phyloP scores from a whole-genome alignment of 2,329 filamentous ascomycete genomes.

The Xylariaceae sp. region DNA sequence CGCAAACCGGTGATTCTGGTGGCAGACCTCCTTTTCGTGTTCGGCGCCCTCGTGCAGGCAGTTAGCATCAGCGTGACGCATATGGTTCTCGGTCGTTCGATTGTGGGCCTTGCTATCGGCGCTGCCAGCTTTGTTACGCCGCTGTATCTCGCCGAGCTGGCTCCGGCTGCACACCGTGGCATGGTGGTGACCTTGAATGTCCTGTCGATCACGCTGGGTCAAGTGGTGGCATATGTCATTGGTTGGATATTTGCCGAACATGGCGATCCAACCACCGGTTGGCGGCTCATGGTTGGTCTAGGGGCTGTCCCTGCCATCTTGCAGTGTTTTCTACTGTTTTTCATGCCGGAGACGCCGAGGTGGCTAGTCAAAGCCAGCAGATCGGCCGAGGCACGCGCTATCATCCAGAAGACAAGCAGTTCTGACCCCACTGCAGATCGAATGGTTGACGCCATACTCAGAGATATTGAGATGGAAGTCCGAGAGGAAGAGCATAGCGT shows the following conservation, averaged over 20 bases:
- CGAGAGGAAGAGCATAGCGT: constrained; percentile 59
- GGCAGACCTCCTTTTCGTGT: constrained; percentile 62
- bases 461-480: constrained; percentile 68
- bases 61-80: constrained; percentile 48
- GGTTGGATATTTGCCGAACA: constrained; percentile 68
- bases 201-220: constrained; percentile 79
- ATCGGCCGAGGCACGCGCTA: constrained; percentile 54
- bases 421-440: constrained; percentile 39
- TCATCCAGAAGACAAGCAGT: constrained; percentile 55
- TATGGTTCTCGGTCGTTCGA: constrained; percentile 63
- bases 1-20: constrained; percentile 58
- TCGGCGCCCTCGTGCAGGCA: constrained; percentile 63
- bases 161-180: constrained; percentile 70
- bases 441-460: constrained; percentile 56
- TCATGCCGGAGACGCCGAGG: constrained; percentile 83
- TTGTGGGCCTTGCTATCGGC: constrained; percentile 69
- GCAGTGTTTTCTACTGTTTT: constrained; percentile 62
- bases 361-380: constrained; percentile 72
- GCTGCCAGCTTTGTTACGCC: constrained; percentile 78
- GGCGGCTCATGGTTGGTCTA: constrained; percentile 88
- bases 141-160: constrained; percentile 81
- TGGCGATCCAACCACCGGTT: constrained; percentile 53
- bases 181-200: constrained; percentile 75
- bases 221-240: constrained; percentile 80
- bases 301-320: constrained; percentile 70